These are phyloP conservation scores for Coemansia sp. DNA, from an alignment of 192 early-diverging fungal species.

Conservation along the genomic window DNA sequence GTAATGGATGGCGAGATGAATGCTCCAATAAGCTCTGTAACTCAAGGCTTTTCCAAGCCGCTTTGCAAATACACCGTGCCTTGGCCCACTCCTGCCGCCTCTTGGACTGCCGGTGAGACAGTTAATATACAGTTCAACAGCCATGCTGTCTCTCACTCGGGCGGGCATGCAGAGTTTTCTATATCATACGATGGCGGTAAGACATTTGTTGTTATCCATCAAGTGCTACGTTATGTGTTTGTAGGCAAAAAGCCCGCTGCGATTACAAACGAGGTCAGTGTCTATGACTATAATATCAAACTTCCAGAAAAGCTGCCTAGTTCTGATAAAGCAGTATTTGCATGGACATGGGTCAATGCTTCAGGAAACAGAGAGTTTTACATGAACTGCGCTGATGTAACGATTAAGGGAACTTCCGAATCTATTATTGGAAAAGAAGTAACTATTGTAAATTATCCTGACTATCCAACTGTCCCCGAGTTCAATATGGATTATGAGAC, in stretches of 20 bases:
- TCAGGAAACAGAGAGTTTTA: constrained; percentile 63
- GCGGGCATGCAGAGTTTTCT: constrained; percentile 58
- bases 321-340: constrained; percentile 54
- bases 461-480: constrained; percentile 12
- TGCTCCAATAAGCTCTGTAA: constrained; percentile 14
- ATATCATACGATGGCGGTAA: constrained; percentile 52
- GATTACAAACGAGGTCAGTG: constrained; percentile 9
- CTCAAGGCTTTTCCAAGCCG: constrained; percentile 6
- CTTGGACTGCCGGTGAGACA: constrained; percentile 36
- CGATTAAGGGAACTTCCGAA: constrained; percentile 14
- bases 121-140: constrained; percentile 27
- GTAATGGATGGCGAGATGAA: constrained; percentile 39
- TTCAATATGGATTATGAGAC: constrained; percentile 10
- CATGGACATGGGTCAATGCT: constrained; percentile 66
- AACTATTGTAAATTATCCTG: constrained; percentile 30
- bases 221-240: constrained; percentile 27
- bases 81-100: constrained; percentile 22
- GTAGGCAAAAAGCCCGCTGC: constrained; percentile 10
- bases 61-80: constrained; percentile 43
- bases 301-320: constrained; percentile 58
- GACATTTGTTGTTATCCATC: constrained; percentile 57
- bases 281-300: constrained; percentile 45
- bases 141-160: constrained; percentile 30
- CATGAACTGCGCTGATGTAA: constrained; percentile 51
- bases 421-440: constrained; percentile 21